Evolutionary conservation across 257 asterid species (phyloP).

Genomic region (Eustoma russellianum): DNA sequence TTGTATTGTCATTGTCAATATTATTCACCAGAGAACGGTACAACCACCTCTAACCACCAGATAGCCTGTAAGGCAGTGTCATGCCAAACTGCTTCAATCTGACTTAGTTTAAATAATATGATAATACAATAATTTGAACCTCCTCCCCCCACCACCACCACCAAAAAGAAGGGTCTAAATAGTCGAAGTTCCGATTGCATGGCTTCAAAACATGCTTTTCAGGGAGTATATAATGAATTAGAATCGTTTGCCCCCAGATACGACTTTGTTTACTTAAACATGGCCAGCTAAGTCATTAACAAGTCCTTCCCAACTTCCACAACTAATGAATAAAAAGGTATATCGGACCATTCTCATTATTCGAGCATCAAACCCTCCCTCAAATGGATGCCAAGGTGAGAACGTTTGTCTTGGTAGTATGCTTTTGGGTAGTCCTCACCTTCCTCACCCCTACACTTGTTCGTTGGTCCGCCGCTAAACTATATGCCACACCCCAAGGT

Average conservation of each 20-base stretch:
- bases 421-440: constrained; percentile 69
- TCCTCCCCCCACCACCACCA: too few relatives aligned
- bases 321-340: constrained; percentile 17
- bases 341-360: constrained; percentile 3
- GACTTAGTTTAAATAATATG: too few relatives aligned
- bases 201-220: too few relatives aligned
- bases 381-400: constrained; percentile 57
- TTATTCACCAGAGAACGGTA: too few relatives aligned
- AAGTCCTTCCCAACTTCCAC: constrained; percentile 13
- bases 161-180: too few relatives aligned
- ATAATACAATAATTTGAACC: too few relatives aligned
- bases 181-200: too few relatives aligned
- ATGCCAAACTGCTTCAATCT: too few relatives aligned
- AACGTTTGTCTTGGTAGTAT: constrained; percentile 44
- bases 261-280: constrained; percentile 21
- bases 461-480: constrained; percentile 62
- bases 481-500: constrained; percentile 22
- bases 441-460: constrained; percentile 60
- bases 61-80: too few relatives aligned
- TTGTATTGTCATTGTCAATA: too few relatives aligned
- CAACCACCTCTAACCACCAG: too few relatives aligned
- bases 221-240: constrained; percentile 2
- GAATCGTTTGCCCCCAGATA: constrained; percentile 11
- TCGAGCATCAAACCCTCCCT: constrained; percentile 15
- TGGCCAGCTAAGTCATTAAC: constrained; percentile 52